phyloP scores from a whole-genome alignment of 192 early-diverging fungal genomes.

The Allomyces arbusculus region DNA sequence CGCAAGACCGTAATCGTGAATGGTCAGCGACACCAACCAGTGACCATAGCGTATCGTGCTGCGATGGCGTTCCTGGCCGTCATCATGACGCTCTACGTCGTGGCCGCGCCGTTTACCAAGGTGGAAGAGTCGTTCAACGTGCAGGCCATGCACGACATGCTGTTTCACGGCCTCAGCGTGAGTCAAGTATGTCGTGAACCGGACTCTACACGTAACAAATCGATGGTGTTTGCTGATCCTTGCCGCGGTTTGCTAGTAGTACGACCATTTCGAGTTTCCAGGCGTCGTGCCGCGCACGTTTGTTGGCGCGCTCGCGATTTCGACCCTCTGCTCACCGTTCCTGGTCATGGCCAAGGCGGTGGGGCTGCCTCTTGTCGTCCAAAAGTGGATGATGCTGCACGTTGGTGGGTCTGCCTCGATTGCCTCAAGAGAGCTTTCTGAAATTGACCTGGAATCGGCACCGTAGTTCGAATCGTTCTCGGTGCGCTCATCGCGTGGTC shows the following conservation, averaged over 20 bases:
- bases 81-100: neutral
- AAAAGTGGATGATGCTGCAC: slow-evolving; percentile 2
- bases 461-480: too few species aligned
- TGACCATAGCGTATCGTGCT: too few species aligned
- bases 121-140: slow-evolving; percentile 94
- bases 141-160: slow-evolving; percentile 79
- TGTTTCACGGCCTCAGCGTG: slow-evolving; percentile 26
- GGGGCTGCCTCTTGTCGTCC: neutral
- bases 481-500: too few species aligned
- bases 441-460: too few species aligned
- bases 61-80: neutral
- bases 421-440: too few species aligned
- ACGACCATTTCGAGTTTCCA: slow-evolving; percentile 78
- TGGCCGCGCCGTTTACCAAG: slow-evolving; percentile 56
- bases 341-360: slow-evolving; percentile 7
- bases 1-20: too few species aligned
- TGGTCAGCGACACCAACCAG: too few species aligned
- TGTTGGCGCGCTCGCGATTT: slow-evolving; percentile 53
- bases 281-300: slow-evolving; percentile 92
- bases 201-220: neutral
- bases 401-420: neutral
- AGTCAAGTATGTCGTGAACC: neutral
- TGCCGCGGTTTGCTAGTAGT: slow-evolving; percentile 12
- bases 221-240: neutral
- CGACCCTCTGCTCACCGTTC: slow-evolving; percentile 23